Evolutionary conservation across 305 asterid genomes (phyloP).

Genomic region (Solanum hybrid): DNA sequence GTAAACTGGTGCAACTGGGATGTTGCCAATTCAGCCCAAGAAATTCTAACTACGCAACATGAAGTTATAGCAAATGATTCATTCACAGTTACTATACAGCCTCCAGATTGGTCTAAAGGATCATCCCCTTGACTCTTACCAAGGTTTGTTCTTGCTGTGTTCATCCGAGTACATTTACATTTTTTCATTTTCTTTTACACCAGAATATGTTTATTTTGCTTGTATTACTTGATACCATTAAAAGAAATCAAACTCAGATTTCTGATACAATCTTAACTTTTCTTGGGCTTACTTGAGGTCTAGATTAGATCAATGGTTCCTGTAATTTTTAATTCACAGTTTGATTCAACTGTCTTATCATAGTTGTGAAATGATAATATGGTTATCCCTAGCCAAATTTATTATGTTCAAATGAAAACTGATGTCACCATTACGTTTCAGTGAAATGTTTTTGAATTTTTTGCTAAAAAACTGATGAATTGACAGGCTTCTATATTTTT

Average conservation of each 20-base stretch:
- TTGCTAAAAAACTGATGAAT: neutral
- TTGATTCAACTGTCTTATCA: neutral
- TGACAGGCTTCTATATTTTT: neutral
- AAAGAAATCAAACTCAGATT: neutral
- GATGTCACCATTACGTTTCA: neutral
- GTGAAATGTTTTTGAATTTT: neutral
- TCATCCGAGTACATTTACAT: neutral
- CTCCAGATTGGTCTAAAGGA: neutral
- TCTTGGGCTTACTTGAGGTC: neutral
- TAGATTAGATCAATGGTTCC: neutral
- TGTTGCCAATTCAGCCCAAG: conserved; percentile 12
- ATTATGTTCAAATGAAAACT: neutral
- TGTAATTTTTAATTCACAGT: neutral
- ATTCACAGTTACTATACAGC: neutral
- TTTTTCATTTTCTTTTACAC: neutral
- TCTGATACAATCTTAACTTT: neutral
- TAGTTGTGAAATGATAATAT: neutral
- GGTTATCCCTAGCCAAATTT: neutral
- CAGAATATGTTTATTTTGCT: neutral
- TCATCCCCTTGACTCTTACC: neutral
- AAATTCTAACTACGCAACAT: neutral
- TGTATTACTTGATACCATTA: neutral
- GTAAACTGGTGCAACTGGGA: conserved; percentile 10
- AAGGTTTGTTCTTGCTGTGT: neutral
- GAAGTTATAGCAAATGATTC: conserved; percentile 8